These are phyloP conservation scores for Cubamyces lactineus DNA, from an alignment of 768 basidiomycete species.

Conservation along the genomic window DNA sequence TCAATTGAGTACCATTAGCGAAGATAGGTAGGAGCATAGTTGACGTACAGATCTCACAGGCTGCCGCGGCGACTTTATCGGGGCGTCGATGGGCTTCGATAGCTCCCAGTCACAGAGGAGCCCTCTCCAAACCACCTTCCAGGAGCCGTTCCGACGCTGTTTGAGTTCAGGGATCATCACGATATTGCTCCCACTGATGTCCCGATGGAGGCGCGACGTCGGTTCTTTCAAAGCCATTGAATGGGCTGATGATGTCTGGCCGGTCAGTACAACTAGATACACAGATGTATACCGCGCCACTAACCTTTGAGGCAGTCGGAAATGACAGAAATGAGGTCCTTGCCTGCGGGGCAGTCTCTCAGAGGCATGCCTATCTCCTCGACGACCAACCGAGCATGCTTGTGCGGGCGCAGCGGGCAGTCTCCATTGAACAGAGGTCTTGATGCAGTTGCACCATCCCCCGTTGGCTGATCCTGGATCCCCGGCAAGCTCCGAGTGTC, in stretches of 20 bases:
- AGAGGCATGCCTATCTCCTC: conserved; percentile 9
- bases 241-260: background rate
- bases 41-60: background rate
- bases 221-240: background rate
- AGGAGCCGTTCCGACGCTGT: background rate
- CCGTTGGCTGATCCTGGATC: no score
- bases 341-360: background rate
- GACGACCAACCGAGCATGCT: conserved; percentile 15
- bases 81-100: background rate
- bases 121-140: background rate
- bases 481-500: background rate
- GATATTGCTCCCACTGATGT: conserved; percentile 16
- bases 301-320: conserved; percentile 2
- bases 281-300: background rate
- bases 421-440: background rate
- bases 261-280: no score
- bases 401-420: background rate
- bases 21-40: background rate
- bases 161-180: background rate
- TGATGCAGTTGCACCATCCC: background rate
- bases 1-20: background rate
- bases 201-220: conserved; percentile 8
- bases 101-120: conserved; percentile 15
- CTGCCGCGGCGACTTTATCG: background rate
- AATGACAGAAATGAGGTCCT: conserved; percentile 1